A percentile compares a stretch with the other conserved stretches of the same genome.
Conservation (phyloP, 1,284 basidiomycete genomes). For the Phlebopus sp. region DNA sequence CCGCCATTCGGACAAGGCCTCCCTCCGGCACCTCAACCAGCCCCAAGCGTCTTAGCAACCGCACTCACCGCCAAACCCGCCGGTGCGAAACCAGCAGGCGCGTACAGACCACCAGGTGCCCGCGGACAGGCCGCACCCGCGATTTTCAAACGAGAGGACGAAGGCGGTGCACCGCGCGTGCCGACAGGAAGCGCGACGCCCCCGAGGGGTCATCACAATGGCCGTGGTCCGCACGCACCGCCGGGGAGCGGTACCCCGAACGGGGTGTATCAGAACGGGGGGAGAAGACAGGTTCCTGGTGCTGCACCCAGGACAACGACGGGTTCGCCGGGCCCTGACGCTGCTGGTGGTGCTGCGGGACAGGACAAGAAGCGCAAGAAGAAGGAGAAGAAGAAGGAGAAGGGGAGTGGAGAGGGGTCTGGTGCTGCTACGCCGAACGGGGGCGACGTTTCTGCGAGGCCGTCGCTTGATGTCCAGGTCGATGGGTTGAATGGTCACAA, state of each 20-base stretch:
- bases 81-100: conserved; percentile 66
- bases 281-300: conserved; percentile 68
- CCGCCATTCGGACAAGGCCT: conserved; percentile 73
- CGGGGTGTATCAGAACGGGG: conserved; percentile 32
- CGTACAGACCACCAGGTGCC: conserved; percentile 91
- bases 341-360: conserved; percentile 28
- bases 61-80: conserved; percentile 29
- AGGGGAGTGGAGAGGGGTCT: conserved; percentile 28
- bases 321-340: conserved; percentile 44
- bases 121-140: conserved; percentile 82
- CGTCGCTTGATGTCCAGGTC: conserved; percentile 36
- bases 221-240: conserved; percentile 33
- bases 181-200: conserved; percentile 58
- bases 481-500: conserved; percentile 20
- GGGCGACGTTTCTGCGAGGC: conserved; percentile 26
- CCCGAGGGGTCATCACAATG: conserved; percentile 37
- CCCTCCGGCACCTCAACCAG: conserved; percentile 74
- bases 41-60: conserved; percentile 50
- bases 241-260: conserved; percentile 24
- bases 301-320: conserved; percentile 50
- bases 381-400: conserved; percentile 52
- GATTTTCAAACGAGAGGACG: conserved; percentile 87
- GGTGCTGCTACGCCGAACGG: conserved; percentile 30
- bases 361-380: conserved; percentile 53
- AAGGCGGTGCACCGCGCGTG: conserved; percentile 56